Base-by-base conservation (phyloP, 768 basidiomycete genomes). In the Clitopilus hobsonii region DNA sequence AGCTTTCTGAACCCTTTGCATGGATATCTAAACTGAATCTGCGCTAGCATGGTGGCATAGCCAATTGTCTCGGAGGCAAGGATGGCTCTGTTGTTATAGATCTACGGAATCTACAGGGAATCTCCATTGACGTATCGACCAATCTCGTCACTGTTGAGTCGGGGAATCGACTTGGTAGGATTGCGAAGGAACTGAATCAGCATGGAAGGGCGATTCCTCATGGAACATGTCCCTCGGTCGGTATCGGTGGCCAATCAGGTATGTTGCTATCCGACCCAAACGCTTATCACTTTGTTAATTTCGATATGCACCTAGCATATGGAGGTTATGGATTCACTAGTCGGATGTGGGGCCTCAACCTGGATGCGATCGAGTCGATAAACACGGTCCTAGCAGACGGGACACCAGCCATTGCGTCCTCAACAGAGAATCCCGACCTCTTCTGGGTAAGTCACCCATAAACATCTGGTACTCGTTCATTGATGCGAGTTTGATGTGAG, bases 161-260 rank as follows among this genome's bases (percentile, higher is more conserved):
- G 6, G 79, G 79, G 3, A 75, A 73, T 56, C 63, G 75, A 23
- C 64, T 83, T 2, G 80, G 79, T 5, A 75, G 80, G 53, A 64
- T 82, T 7, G 76, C 78, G 6, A 58, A 67, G 14, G 63, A 68
- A 1, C 61, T 83, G 47, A 69, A 67, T 53, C 62, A 69, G 14
- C 59, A 69, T 13, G 73, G 74, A 41, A 68, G 77, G 29, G 82
- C 75, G 0, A 41, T 84, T 5, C 77, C 80, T 6, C 82, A 83
- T 58, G 82, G 83, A 0, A 76, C 74, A 1, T 84, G 82, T 57
- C 70, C 78, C 2, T 74, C 75, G 50, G 73, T 80, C 18, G 82
- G 80, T 0, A 76, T 79, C 50, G 81, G 82, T 16, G 80, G 80
- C 5, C 80, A 81, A 61, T 68, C 77, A 49, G 68, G 78, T 67